Evolutionary conservation across 257 asterid genomes (phyloP).

Genomic region (Dorcoceras hygrometricum): DNA sequence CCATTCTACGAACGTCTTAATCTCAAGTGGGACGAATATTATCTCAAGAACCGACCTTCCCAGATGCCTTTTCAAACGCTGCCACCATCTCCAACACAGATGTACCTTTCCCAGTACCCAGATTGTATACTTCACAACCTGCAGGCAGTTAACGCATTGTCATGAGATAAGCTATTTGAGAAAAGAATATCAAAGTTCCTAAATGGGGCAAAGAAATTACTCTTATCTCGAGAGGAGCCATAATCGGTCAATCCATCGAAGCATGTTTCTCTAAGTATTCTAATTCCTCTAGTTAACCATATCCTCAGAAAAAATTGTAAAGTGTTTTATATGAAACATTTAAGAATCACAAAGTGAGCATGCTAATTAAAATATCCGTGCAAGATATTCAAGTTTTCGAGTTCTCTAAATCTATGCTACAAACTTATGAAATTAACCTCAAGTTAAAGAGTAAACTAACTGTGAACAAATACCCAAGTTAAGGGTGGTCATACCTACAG

Average conservation of each 20-base stretch:
- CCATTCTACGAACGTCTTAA: not conserved
- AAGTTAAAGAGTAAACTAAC: not conserved
- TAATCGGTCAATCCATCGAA: not conserved
- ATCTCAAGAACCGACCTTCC: conserved; percentile 60
- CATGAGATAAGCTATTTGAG: not conserved
- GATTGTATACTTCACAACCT: conserved; percentile 98
- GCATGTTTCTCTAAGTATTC: not conserved
- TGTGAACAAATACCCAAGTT: not conserved
- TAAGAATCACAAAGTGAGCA: not conserved
- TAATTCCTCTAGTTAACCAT: not conserved
- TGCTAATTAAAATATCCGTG: not conserved
- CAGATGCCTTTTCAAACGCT: conserved; percentile 95
- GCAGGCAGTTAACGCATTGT: conserved; percentile 25
- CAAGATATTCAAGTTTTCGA: not conserved
- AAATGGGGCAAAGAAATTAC: not conserved
- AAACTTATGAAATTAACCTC: not conserved
- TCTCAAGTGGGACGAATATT: not conserved
- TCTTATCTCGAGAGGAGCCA: not conserved
- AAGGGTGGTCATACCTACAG: not conserved
- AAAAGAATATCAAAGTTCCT: not conserved
- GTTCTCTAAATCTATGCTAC: not conserved
- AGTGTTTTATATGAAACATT: not conserved
- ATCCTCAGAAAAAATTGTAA: not conserved
- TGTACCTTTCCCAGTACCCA: conserved; percentile 97
- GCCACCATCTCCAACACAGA: conserved; percentile 99